phyloP scores from a whole-genome alignment of 2,329 filamentous ascomycete species.

The Sclerotinia trifoliorum region DNA sequence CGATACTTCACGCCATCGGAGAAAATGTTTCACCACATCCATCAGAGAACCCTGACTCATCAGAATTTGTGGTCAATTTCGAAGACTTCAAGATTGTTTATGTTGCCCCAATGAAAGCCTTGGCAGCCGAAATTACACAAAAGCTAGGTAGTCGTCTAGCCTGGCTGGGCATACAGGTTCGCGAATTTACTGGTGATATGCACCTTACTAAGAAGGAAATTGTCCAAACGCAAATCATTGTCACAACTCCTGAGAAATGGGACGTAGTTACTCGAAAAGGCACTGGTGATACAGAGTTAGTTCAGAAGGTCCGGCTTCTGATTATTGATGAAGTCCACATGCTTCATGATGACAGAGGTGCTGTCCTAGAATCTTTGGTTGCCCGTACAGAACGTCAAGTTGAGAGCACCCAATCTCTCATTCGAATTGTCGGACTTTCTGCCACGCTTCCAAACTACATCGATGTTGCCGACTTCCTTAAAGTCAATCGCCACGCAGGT shows the following conservation, averaged over 20 bases:
- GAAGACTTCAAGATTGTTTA: conserved; percentile 99
- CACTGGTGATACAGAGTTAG: conserved; percentile 93
- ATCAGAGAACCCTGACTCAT: conserved; percentile 67
- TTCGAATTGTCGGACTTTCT: conserved; percentile 92
- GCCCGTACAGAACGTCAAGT: conserved; percentile 94
- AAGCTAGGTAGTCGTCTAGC: conserved; percentile 89
- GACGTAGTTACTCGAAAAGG: conserved; percentile 97
- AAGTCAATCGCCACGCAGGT: conserved; percentile 88
- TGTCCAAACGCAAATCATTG: conserved; percentile 93
- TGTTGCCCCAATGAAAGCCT: conserved; percentile 97
- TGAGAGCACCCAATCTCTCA: conserved; percentile 95
- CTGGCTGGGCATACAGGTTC: conserved; percentile 89
- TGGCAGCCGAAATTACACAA: conserved; percentile 93
- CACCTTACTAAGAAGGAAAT: conserved; percentile 97
- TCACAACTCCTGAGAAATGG: conserved; percentile 99
- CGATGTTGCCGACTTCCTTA: conserved; percentile 94
- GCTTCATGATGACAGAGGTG: conserved; percentile 96
- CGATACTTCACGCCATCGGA: conserved; percentile 84
- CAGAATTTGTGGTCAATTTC: conserved; percentile 76
- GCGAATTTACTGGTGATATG: conserved; percentile 98
- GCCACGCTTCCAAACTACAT: conserved; percentile 95
- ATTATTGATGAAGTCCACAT: conserved; percentile 99
- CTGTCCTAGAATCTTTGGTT: conserved; percentile 92
- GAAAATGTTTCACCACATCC: conserved; percentile 83
- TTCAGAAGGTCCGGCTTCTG: conserved; percentile 91